Evolutionary conservation across 768 basidiomycete species (phyloP), one percentile per base, ranked within the genome.

Genomic region (Lactarius pseudohatsudake): DNA sequence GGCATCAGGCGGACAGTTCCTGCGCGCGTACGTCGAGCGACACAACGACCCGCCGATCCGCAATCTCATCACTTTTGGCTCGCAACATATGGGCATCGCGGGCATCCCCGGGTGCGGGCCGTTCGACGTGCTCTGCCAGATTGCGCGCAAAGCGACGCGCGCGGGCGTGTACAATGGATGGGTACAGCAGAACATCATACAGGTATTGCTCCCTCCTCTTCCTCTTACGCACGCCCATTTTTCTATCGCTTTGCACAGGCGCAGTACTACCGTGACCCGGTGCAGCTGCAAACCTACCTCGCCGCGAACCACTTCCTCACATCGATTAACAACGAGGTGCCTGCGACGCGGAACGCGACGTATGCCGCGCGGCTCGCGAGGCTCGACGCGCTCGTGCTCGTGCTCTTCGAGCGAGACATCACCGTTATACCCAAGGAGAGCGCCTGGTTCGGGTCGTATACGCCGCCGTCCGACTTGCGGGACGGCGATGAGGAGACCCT

Each of bases 41-140:
- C 87, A 87, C 75, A 93, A 93, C 73, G 73, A 75, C 3, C 93
- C 91, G 0, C 87, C 87, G 0, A 79, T 94, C 4, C 79, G 87
- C 74, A 95, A 94, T 75, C 84, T 95, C 69, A 85, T 95, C 57
- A 93, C 92, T 0, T 94, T 95, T 73, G 93, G 92, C 55, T 87
- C 90, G 22, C 92, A 92, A 67, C 92, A 94, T 72, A 91, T 92
- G 88, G 92, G 92, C 32, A 80, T 94, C 45, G 86, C 90, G 7
- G 91, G 92, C 72, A 78, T 94, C 20, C 89, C 92, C 0, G 38
- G 72, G 1, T 95, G 93, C 72, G 74, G 78, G 34, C 76, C 85
- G 3, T 83, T 79, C 72, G 92, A 94, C 72, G 70, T 92, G 11
- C 65, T 90, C 30, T 94, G 92, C 75, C 84, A 86, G 69, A 71